Percentiles rank a stretch among this genome's conserved stretches.
These are phyloP conservation scores for Anthracocystis panici-leucophaei DNA, from an alignment of 1,284 basidiomycete species.

Conservation along the genomic window DNA sequence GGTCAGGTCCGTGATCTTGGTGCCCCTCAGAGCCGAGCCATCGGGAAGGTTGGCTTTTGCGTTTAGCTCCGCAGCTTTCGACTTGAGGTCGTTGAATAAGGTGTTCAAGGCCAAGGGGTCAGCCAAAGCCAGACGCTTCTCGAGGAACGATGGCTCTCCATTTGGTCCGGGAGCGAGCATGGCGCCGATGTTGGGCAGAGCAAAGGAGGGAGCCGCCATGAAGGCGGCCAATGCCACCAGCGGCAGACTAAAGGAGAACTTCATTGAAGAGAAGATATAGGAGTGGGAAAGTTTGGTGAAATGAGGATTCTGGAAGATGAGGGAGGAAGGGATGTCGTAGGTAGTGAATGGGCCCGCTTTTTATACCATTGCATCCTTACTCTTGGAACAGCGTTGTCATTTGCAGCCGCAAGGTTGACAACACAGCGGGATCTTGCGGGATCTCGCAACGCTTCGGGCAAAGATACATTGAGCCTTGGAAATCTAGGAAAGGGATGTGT, in stretches of 20 bases:
- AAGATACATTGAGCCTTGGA: no score
- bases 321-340: no score
- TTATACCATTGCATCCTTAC: no score
- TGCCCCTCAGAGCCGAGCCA: slow-evolving; percentile 3
- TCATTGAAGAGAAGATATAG: slow-evolving; percentile 7
- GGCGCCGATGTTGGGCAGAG: slow-evolving; percentile 25
- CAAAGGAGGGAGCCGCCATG: slow-evolving; percentile 4
- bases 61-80: slow-evolving; percentile 19
- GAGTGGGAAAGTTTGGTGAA: no score
- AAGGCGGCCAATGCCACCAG: slow-evolving; percentile 14
- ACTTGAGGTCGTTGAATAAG: slow-evolving; percentile 11
- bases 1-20: slow-evolving; percentile 22
- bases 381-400: no score
- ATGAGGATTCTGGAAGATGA: no score
- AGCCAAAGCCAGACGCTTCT: slow-evolving; percentile 18
- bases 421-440: no score
- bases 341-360: no score
- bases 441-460: no score
- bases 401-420: no score
- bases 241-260: slow-evolving; percentile 10
- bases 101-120: slow-evolving; percentile 8
- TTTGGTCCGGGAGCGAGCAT: slow-evolving; percentile 22
- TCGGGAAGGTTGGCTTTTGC: background rate
- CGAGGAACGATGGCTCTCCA: slow-evolving; percentile 23
- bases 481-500: no score